Conservation (phyloP, 345 rosid genomes). For the Acer campestre region DNA sequence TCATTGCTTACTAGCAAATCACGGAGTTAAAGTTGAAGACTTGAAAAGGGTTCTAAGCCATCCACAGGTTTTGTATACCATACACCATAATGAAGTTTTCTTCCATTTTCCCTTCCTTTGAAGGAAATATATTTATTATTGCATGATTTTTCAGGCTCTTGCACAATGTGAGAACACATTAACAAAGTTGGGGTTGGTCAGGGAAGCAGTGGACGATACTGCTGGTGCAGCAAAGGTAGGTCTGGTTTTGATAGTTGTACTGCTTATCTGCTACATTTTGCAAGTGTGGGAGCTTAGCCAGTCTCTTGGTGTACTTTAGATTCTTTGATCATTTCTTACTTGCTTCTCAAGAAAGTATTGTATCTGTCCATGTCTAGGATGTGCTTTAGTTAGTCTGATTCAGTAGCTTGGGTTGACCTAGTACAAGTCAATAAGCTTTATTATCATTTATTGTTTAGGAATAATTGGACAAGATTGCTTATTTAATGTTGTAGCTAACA, state of each 20-base stretch:
- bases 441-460: background rate
- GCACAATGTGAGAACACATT: slow-evolving; percentile 94
- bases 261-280: background rate
- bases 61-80: slow-evolving; percentile 68
- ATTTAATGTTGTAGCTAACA: slow-evolving; percentile 13
- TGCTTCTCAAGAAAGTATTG: background rate
- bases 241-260: slow-evolving; percentile 7
- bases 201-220: slow-evolving; percentile 94
- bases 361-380: background rate
- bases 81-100: background rate
- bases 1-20: slow-evolving; percentile 93
- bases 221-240: slow-evolving; percentile 97
- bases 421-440: background rate
- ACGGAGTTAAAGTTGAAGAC: slow-evolving; percentile 76
- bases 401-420: background rate
- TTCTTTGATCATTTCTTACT: background rate
- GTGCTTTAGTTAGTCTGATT: background rate
- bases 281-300: background rate
- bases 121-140: background rate
- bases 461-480: slow-evolving; percentile 6
- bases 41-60: slow-evolving; percentile 92
- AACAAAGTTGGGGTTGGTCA: slow-evolving; percentile 75
- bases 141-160: slow-evolving; percentile 67
- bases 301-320: background rate
- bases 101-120: slow-evolving; percentile 8